Conservation (phyloP, 2,329 filamentous ascomycete genomes). For the Drechslera avenae region DNA sequence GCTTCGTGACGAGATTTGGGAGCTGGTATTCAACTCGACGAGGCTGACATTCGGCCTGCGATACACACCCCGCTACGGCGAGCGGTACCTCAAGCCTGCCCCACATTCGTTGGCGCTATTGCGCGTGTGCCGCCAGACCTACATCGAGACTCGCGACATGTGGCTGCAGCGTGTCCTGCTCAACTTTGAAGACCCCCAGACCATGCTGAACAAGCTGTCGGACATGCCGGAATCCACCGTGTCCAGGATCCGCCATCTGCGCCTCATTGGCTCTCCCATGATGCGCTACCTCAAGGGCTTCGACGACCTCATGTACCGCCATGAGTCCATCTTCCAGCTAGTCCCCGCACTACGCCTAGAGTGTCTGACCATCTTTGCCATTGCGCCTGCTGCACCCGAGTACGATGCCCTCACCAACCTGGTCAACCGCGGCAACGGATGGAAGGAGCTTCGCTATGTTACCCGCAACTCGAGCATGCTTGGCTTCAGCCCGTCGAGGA, state of each 20-base stretch:
- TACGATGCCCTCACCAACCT: constrained; percentile 19
- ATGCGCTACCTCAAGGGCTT: constrained; percentile 23
- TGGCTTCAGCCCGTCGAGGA: constrained; percentile 18
- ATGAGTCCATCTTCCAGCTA: constrained; percentile 20
- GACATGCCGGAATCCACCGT: constrained; percentile 14
- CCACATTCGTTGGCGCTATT: constrained; percentile 20
- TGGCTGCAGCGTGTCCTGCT: constrained; percentile 19
- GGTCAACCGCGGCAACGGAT: constrained; percentile 21
- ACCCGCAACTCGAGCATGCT: constrained; percentile 20
- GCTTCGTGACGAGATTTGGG: constrained; percentile 20
- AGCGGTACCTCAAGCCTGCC: constrained; percentile 18
- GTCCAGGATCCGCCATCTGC: constrained; percentile 18
- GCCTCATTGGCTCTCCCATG: constrained; percentile 17
- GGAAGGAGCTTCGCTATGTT: constrained; percentile 21
- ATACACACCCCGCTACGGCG: constrained; percentile 18
- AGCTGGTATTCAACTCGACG: constrained; percentile 19
- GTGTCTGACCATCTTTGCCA: constrained; percentile 16
- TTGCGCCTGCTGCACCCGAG: constrained; percentile 18
- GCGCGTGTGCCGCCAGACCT: constrained; percentile 17
- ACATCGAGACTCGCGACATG: constrained; percentile 19
- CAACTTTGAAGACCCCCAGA: constrained; percentile 21
- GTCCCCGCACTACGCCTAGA: constrained; percentile 19
- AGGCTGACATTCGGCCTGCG: constrained; percentile 20
- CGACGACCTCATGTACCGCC: constrained; percentile 21
- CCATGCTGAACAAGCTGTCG: constrained; percentile 17